Base-by-base conservation (phyloP, 495 filamentous ascomycete genomes). In the Penicillium macrosclerotiorum region DNA sequence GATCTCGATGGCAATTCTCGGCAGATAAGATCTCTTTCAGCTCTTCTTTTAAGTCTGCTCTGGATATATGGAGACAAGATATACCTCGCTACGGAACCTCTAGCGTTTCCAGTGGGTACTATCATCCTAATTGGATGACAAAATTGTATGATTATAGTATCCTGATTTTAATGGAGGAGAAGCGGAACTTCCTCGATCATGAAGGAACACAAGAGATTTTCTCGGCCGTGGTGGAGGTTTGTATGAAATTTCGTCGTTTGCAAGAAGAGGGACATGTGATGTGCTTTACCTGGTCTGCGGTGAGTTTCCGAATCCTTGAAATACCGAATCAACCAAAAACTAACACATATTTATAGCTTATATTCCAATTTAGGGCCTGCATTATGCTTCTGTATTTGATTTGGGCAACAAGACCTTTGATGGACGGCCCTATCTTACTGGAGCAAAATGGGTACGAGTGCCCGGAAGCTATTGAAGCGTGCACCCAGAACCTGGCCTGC, bases 231-330 rank as follows among this genome's bases (percentile, higher is more conserved):
- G 58, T 57, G 18, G 61, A 67, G 32, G 61, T 59, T 7, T 67
- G 61, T 41, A 13, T 55, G 5, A 62, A 59, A 29, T 67, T 57
- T 30, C 50, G 61, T 16, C 35, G 48, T 2, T 53, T 67, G 8
- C 63, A 63, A 46, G 59, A 60, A 27, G 61, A 64, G 47, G 63
- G 63, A 8, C 63, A 67, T 43, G 59, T 64, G 11, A 52, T 64
- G 51, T 67, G 63, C 20, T 67, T 59, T 54, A 67, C 63, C 0
- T 67, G 63, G 63, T 64, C 63, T 47, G 61, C 63, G 30, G 63
- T 67, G 46, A 45, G 63, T n/a, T n/a, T n/a, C n/a, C n/a, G n/a
- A n/a, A n/a, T n/a, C n/a, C n/a, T n/a, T n/a, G n/a, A n/a, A n/a
- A n/a, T n/a, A n/a, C n/a, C n/a, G n/a, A n/a, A n/a, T n/a, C n/a